A percentile compares a stretch with the other conserved stretches of the same genome.
Conservation (phyloP, 768 basidiomycete genomes). For the Thelephora ganbajun region DNA sequence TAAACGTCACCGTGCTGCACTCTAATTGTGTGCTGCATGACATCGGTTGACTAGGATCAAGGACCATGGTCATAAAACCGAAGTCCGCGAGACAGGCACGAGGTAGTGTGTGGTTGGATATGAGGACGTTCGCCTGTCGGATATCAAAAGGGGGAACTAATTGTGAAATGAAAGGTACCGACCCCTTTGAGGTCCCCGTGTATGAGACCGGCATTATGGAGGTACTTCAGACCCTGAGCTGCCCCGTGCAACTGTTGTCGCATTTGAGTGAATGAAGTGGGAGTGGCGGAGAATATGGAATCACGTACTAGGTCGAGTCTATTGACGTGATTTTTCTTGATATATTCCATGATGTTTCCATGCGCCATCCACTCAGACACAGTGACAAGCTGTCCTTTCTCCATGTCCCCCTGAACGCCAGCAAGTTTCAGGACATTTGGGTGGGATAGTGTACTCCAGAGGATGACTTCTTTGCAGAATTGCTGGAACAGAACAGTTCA, state of each 20-base stretch:
- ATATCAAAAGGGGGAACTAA: too few species aligned
- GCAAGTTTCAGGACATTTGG: slow-evolving; percentile 1
- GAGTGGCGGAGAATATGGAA: neutral
- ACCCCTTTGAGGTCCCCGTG: slow-evolving; percentile 3
- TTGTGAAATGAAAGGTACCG: neutral
- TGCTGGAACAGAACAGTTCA: neutral
- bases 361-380: too few species aligned
- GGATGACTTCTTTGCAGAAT: slow-evolving; percentile 2
- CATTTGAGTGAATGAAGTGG: neutral
- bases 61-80: too few species aligned
- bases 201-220: neutral
- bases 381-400: too few species aligned
- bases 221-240: neutral
- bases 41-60: neutral
- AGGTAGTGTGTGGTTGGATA: slow-evolving; percentile 7
- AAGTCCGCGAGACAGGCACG: too few species aligned
- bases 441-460: slow-evolving; percentile 1
- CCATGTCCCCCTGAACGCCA: neutral
- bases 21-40: neutral
- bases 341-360: too few species aligned
- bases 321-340: too few species aligned
- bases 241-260: too few species aligned
- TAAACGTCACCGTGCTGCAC: neutral
- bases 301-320: slow-evolving; percentile 4
- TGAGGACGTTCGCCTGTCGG: slow-evolving; percentile 11